A percentile compares a stretch with the other conserved stretches of the same genome.
Conservation (phyloP, 352 stramenopile genomes). For the Pythium inflatum region DNA sequence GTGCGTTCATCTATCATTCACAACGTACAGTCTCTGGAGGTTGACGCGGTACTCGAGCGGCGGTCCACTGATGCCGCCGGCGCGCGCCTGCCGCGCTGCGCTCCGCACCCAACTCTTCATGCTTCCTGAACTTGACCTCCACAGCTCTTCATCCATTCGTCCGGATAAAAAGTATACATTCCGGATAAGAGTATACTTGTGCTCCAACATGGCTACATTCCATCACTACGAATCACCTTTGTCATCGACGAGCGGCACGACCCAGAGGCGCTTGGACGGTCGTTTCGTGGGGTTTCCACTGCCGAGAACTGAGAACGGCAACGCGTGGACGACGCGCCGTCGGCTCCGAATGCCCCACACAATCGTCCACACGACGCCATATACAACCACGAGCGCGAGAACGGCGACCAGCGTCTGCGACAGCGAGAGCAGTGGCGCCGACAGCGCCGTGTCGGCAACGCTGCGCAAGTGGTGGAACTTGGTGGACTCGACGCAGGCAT, state of each 20-base stretch:
- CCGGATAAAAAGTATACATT: constrained; percentile 20
- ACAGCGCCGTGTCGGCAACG: too few species aligned
- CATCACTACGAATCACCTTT: neutral
- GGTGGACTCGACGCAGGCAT: neutral
- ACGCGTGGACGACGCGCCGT: neutral
- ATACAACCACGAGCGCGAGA: neutral
- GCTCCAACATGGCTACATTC: constrained; percentile 17
- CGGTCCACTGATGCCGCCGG: constrained; percentile 53
- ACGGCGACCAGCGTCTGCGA: neutral
- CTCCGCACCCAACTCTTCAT: constrained; percentile 86
- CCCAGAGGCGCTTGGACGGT: neutral
- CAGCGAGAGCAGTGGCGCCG: neutral
- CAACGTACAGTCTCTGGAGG: constrained; percentile 55
- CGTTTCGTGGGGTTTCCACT: neutral
- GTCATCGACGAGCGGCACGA: neutral
- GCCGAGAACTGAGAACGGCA: neutral
- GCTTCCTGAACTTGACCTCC: too few species aligned
- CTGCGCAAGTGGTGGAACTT: neutral
- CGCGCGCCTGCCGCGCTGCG: constrained; percentile 52
- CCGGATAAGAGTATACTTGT: constrained; percentile 24
- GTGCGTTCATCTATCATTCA: too few species aligned
- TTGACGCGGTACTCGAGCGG: constrained; percentile 69
- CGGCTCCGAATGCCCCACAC: neutral
- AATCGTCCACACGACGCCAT: neutral
- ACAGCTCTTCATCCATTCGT: neutral